Evolutionary conservation across 2,329 filamentous ascomycete species (phyloP), one percentile per base, ranked within the genome.

Genomic region (Neonectria coccinea): DNA sequence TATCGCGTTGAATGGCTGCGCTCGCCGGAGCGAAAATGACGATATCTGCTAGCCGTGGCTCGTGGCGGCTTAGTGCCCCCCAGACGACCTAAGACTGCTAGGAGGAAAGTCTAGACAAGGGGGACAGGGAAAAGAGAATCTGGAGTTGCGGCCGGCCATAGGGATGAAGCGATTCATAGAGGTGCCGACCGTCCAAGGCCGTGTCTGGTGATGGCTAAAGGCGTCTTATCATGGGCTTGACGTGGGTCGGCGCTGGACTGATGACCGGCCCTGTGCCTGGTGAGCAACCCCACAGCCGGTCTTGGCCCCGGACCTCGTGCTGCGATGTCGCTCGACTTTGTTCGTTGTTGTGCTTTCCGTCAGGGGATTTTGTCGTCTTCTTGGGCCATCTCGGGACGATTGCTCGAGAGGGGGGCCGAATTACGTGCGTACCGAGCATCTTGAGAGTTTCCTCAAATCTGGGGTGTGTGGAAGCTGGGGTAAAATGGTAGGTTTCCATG

Each of bases 401-500:
- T 36, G 25, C 53, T n/a, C 6, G 33, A 56, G 29, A 31, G 9
- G 29, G 31, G 47, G 22, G 10, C 22, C 22, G 20, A 33, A 27
- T 25, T 41, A 29, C 25, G 45, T 25, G 45, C 45, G 45, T 48
- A 5, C 18, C 20, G 22, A 48, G 3, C 39, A 42, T 42, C n/a
- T 55, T 55, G 42, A 52, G 33, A 59, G 56, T 55, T 64, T 52
- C 14, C 42, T 64, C 29, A 42, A 64, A 56, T 44, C 42, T 47
- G 61, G 69, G 70, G 71, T 66, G 71, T 68, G 71, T 73, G 71
- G 71, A 66, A 67, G 62, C 65, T 65, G 71, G 71, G 71, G 69
- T 73, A 73, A 67, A 39, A 39, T 41, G 51, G 51, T 59, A 45
- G 60, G 33, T 47, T 42, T 39, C 45, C 31, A 42, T 61, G 65